Conservation (phyloP, 805 yeast genomes). For the Soucietia sequanensis region DNA sequence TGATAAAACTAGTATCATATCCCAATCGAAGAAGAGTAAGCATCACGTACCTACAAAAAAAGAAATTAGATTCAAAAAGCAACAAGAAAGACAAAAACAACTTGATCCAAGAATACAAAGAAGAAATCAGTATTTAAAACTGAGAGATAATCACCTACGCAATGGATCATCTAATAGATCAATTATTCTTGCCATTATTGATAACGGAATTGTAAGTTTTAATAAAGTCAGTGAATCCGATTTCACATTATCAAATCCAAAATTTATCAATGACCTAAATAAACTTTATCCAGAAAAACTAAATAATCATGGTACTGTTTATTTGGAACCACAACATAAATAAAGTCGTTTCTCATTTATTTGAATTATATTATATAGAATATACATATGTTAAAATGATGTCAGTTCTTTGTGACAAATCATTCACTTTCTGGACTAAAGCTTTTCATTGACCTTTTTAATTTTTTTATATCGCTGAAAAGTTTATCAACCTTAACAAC, state of each 20-base stretch:
- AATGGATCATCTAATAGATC: slow-evolving; percentile 47
- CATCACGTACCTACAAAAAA: slow-evolving; percentile 27
- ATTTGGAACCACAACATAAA: background rate
- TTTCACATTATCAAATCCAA: slow-evolving; percentile 30
- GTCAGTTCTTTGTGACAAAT: too few relatives aligned
- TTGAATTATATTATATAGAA: too few relatives aligned
- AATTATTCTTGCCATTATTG: slow-evolving; percentile 67
- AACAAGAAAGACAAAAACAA: slow-evolving; percentile 25
- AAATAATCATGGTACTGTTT: slow-evolving; percentile 1
- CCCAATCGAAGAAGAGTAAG: too few relatives aligned
- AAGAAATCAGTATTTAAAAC: slow-evolving; percentile 25
- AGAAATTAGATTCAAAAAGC: slow-evolving; percentile 21
- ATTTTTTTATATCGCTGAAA: too few relatives aligned
- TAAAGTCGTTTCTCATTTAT: too few relatives aligned
- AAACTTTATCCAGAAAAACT: background rate
- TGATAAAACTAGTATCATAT: slow-evolving; percentile 7
- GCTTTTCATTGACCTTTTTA: too few relatives aligned
- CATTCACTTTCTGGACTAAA: too few relatives aligned
- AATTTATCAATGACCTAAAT: slow-evolving; percentile 1
- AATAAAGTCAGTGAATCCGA: slow-evolving; percentile 51
- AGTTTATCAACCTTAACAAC: too few relatives aligned
- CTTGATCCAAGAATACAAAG: slow-evolving; percentile 21
- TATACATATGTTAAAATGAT: too few relatives aligned
- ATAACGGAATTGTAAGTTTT: slow-evolving; percentile 72
- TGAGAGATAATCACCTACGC: slow-evolving; percentile 44